Evolutionary conservation across 1,139 yeast genomes (phyloP), one percentile per base, ranked within the genome.

Genomic region (Diutina siamensis): DNA sequence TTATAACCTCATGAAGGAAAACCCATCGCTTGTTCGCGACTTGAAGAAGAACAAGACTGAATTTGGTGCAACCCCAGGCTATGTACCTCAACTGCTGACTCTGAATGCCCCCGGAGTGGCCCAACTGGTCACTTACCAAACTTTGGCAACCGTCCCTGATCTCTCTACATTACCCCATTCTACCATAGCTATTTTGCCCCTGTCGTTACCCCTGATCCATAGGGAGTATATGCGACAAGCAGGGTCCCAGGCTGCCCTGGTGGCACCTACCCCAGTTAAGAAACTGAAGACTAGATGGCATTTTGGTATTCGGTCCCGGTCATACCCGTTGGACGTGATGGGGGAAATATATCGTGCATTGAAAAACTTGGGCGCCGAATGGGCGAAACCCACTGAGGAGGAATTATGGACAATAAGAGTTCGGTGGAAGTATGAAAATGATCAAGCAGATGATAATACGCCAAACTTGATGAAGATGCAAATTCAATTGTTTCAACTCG

Each of bases 281-380:
- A 87, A 86, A 60, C 84, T 92, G 53, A 92, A 87, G 62, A 87
- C 96, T 9, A 80, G 96, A 64, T 92, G 99, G 99, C 98, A 92
- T 68, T 94, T 94, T 60, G 99, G 99, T 50, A 92, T 92, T 50
- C 74, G 99, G 57, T 87, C 97, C 9, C 75, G 97, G 56, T 87
- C 97, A 1, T 92, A 92, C 59, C 98, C 99, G 34, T 71, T 92
- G 53, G 99, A 92, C 61, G 98, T 92, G 8, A 92, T 92, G 98
- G 97, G 97, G 27, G 99, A 94, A 60, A 89, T 92, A 38, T 92
- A 94, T 63, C 74, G 97, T 42, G 98, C 98, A 0, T 71, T 92
- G 57, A 85, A 85, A 64, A 87, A 86, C 57, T 69, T 94, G 47
- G 97, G 97, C 3, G 97, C 98, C 1, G 97, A 92, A 61, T 92